Percentiles rank a stretch among this genome's conserved stretches.
Conservation (phyloP, 306 rosid species). For the Erythrophleum fordii region DNA sequence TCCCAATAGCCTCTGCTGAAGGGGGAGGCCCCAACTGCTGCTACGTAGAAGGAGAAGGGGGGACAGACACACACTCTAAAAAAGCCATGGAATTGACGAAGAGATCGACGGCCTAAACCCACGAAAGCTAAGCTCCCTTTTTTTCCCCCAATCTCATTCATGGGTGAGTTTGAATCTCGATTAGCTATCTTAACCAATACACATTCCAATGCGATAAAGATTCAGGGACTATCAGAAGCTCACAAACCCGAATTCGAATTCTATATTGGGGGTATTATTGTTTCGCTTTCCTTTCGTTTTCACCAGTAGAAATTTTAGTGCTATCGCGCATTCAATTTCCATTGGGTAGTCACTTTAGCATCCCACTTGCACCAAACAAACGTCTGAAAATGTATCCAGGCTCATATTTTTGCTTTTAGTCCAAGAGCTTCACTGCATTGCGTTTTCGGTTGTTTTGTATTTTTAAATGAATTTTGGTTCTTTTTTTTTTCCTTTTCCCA, state of each 20-base stretch:
- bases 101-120: constrained; percentile 62
- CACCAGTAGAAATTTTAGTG: neutral
- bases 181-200: constrained; percentile 23
- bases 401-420: constrained; percentile 67
- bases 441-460: neutral
- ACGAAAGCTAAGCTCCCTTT: constrained; percentile 29
- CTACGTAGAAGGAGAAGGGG: constrained; percentile 19
- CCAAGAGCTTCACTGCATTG: constrained; percentile 62
- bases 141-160: constrained; percentile 46
- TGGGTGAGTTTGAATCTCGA: constrained; percentile 64
- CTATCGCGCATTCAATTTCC: constrained; percentile 38
- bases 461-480: constrained; percentile 18
- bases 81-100: constrained; percentile 33
- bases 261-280: constrained; percentile 42
- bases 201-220: constrained; percentile 28
- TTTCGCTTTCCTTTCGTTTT: constrained; percentile 59
- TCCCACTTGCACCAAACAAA: constrained; percentile 58
- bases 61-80: constrained; percentile 27
- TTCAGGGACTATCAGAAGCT: constrained; percentile 39
- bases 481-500: neutral
- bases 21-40: constrained; percentile 34
- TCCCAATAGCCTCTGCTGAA: neutral
- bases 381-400: constrained; percentile 19
- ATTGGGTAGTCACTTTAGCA: constrained; percentile 68
- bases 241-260: constrained; percentile 36